Evolutionary conservation across 331 rosid species (phyloP).

Genomic region (Quercus tomentella): DNA sequence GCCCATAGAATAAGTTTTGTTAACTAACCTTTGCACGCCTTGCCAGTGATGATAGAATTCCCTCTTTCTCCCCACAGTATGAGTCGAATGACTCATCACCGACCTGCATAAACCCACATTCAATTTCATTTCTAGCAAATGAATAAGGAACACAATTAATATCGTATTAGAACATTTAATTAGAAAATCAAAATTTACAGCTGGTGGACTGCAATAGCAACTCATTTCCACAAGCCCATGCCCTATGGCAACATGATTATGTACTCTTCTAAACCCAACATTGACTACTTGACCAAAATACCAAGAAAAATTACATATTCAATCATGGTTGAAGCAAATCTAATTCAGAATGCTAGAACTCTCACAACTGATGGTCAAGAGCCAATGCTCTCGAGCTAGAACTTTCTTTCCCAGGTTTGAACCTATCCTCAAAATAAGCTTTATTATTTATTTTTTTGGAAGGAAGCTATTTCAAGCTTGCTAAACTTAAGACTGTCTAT

Average conservation of each 20-base stretch:
- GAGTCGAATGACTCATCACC: slow-evolving; percentile 88
- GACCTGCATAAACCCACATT: slow-evolving; percentile 54
- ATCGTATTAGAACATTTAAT: neutral
- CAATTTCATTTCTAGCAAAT: slow-evolving; percentile 10
- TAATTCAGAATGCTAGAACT: neutral
- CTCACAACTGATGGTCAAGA: neutral
- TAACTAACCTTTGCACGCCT: slow-evolving; percentile 84
- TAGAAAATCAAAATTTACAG: neutral
- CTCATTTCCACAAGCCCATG: neutral
- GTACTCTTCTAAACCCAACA: neutral
- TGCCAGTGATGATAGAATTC: slow-evolving; percentile 71
- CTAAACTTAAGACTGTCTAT: neutral
- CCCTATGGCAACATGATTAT: neutral
- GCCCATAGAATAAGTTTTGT: neutral
- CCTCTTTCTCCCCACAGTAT: slow-evolving; percentile 63
- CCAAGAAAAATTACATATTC: neutral
- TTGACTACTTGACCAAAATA: neutral
- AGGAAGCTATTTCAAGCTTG: neutral
- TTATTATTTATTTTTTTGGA: too few relatives aligned
- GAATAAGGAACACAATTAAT: slow-evolving; percentile 1
- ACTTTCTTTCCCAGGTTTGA: neutral
- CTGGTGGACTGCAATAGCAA: neutral
- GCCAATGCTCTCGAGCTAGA: neutral
- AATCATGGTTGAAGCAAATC: neutral
- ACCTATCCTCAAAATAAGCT: neutral